phyloP scores from a whole-genome alignment of 2,329 filamentous ascomycete species.

The Davidsoniella neocaledoniae region DNA sequence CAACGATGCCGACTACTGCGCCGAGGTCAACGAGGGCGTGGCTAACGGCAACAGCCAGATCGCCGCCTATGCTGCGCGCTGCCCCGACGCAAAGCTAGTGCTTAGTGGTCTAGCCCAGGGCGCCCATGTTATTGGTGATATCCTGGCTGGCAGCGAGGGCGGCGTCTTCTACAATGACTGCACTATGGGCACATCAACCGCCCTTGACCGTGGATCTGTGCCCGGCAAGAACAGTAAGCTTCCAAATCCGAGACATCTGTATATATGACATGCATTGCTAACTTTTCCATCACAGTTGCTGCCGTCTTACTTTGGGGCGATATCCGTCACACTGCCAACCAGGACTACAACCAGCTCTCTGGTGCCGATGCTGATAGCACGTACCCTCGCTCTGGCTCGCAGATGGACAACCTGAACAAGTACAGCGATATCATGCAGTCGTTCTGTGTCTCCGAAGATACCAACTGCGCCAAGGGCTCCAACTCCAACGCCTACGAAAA shows the following conservation, averaged over 20 bases:
- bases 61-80: constrained; percentile 23
- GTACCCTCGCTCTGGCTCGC: constrained; percentile 18
- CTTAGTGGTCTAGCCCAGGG: constrained; percentile 25
- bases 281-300: constrained; percentile 15
- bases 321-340: constrained; percentile 20
- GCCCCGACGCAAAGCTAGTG: constrained; percentile 24
- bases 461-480: constrained; percentile 23
- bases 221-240: constrained; percentile 22
- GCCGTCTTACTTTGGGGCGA: constrained; percentile 22
- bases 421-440: constrained; percentile 18
- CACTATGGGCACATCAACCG: not conserved
- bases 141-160: constrained; percentile 18
- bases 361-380: constrained; percentile 17
- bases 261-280: not conserved
- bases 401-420: constrained; percentile 18
- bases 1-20: constrained; percentile 19
- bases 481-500: constrained; percentile 11
- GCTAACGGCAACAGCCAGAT: constrained; percentile 23
- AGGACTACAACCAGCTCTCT: constrained; percentile 20
- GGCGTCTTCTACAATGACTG: not conserved
- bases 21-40: constrained; percentile 22
- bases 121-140: constrained; percentile 22
- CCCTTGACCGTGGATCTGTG: constrained; percentile 16
- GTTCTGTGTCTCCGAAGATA: constrained; percentile 23
- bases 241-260: not conserved